These are phyloP conservation scores for Fusarium pseudograminearum DNA, from an alignment of 2,329 filamentous ascomycete genomes.

Conservation along the genomic window DNA sequence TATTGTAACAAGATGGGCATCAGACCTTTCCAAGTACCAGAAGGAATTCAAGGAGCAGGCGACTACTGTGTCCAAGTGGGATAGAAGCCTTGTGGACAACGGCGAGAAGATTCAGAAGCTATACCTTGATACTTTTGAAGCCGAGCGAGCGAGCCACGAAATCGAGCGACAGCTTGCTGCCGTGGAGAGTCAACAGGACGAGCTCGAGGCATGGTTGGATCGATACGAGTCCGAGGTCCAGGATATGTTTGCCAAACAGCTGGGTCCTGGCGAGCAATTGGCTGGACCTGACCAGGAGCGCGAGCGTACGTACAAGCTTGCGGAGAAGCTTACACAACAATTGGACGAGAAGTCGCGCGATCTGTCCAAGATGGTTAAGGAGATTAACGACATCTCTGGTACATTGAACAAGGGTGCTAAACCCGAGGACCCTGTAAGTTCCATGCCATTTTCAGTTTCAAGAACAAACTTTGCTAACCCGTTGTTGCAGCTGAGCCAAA, in stretches of 20 bases:
- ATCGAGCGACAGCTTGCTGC: slow-evolving; percentile 91
- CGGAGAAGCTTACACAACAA: slow-evolving; percentile 90
- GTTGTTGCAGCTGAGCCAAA: slow-evolving; percentile 80
- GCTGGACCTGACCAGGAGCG: slow-evolving; percentile 94
- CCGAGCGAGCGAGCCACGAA: slow-evolving; percentile 90
- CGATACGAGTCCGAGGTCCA: slow-evolving; percentile 94
- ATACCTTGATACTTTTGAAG: slow-evolving; percentile 91
- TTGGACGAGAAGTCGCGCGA: slow-evolving; percentile 95
- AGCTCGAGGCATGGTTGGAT: slow-evolving; percentile 88
- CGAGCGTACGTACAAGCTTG: slow-evolving; percentile 94
- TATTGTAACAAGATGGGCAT: slow-evolving; percentile 96
- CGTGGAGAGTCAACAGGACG: slow-evolving; percentile 93
- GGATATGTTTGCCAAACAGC: slow-evolving; percentile 83
- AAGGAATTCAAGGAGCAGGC: slow-evolving; percentile 96
- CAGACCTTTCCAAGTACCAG: slow-evolving; percentile 94
- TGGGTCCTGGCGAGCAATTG: slow-evolving; percentile 79
- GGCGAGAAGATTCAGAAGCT: slow-evolving; percentile 94
- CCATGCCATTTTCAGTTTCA: background rate
- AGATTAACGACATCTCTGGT: slow-evolving; percentile 94
- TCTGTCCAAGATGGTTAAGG: slow-evolving; percentile 95
- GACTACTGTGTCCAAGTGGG: slow-evolving; percentile 88
- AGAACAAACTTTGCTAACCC: slow-evolving; percentile 44
- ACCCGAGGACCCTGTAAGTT: slow-evolving; percentile 84
- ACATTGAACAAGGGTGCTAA: slow-evolving; percentile 90
- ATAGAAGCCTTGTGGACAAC: slow-evolving; percentile 91